Evolutionary conservation across 305 asterid genomes (phyloP).

Genomic region (Fraxinus sp.): DNA sequence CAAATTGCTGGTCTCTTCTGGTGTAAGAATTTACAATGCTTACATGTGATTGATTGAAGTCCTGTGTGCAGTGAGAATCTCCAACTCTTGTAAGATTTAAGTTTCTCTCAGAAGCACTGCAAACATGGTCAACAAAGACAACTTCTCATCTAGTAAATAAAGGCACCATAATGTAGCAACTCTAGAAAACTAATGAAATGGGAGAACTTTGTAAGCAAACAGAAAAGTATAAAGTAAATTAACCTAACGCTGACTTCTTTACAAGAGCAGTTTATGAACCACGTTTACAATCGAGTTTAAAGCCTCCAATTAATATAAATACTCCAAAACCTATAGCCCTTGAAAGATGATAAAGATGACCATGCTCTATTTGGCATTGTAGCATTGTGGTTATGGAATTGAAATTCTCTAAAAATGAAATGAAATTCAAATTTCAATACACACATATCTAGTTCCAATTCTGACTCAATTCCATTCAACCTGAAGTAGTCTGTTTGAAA

Average conservation of each 20-base stretch:
- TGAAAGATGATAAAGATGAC: background rate
- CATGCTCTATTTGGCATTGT: background rate
- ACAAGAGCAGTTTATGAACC: background rate
- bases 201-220: background rate
- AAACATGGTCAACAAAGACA: slow-evolving; percentile 12
- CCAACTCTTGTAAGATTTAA: slow-evolving; percentile 28
- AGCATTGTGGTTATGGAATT: background rate
- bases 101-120: slow-evolving; percentile 51
- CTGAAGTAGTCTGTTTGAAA: background rate
- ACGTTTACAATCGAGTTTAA: background rate
- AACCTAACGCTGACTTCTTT: background rate
- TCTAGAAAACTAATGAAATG: background rate
- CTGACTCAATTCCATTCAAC: background rate
- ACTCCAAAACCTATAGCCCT: background rate
- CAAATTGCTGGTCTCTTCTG: background rate
- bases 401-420: background rate
- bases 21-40: slow-evolving; percentile 8
- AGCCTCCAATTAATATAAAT: background rate
- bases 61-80: slow-evolving; percentile 18
- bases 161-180: background rate
- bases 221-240: background rate
- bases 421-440: no score
- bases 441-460: background rate
- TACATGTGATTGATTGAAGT: slow-evolving; percentile 36
- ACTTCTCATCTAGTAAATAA: background rate